These are phyloP conservation scores for Raddia distichophylla DNA, from an alignment of 176 grass and related monocot genomes.

Conservation along the genomic window DNA sequence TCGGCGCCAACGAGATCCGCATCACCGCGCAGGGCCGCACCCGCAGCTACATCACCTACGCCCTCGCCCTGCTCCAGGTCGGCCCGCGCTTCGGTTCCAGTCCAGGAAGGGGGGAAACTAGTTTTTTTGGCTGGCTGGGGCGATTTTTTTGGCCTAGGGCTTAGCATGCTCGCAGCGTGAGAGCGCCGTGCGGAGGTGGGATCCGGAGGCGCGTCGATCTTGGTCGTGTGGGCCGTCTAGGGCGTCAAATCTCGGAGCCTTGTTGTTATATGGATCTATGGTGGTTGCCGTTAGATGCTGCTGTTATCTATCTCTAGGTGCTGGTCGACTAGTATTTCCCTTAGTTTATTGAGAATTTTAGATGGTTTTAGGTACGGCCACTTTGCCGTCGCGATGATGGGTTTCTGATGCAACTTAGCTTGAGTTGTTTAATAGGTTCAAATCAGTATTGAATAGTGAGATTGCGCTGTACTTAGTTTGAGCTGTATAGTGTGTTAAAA, in stretches of 20 bases:
- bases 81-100: neutral
- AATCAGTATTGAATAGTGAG: neutral
- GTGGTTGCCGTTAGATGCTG: neutral
- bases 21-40: conserved; percentile 69
- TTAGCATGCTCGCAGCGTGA: neutral
- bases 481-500: neutral
- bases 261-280: conserved; percentile 5
- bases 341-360: neutral
- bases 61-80: conserved; percentile 65
- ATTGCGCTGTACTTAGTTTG: neutral
- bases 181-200: neutral
- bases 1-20: conserved; percentile 70
- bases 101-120: no score
- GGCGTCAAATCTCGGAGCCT: neutral
- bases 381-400: neutral
- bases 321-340: neutral
- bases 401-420: conserved; percentile 6
- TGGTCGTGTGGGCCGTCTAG: neutral
- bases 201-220: neutral
- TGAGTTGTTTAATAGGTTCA: neutral
- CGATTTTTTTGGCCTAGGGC: conserved; percentile 18
- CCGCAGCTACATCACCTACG: conserved; percentile 74
- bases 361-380: neutral
- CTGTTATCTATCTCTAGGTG: neutral
- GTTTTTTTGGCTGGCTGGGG: neutral